Evolutionary conservation across 2,329 filamentous ascomycete genomes (phyloP).

Genomic region (Aspergillus sp.): DNA sequence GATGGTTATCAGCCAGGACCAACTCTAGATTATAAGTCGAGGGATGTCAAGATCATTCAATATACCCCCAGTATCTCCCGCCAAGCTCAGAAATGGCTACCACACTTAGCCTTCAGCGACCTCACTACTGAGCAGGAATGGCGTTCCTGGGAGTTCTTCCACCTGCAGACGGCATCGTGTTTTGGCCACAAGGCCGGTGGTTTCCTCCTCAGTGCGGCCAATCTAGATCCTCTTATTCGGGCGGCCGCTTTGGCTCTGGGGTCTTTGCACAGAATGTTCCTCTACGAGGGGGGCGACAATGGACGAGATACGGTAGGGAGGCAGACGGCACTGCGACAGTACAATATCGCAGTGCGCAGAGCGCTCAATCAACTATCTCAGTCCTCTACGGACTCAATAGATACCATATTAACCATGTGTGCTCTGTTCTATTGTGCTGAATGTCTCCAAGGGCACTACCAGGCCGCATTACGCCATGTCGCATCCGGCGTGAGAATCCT

Average conservation of each 20-base stretch:
- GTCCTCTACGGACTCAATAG: conserved; percentile 27
- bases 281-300: conserved; percentile 5
- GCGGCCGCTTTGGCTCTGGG: conserved; percentile 52
- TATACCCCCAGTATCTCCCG: conserved; percentile 16
- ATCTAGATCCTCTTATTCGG: conserved; percentile 46
- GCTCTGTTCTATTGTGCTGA: conserved; percentile 56
- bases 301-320: conserved; percentile 6
- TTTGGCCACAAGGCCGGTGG: conserved; percentile 45
- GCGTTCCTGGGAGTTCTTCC: conserved; percentile 41
- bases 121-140: conserved; percentile 32
- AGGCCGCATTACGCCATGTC: conserved; percentile 42
- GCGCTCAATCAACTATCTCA: conserved; percentile 38
- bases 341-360: conserved; percentile 48
- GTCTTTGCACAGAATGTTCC: conserved; percentile 44
- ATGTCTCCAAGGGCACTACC: conserved; percentile 52
- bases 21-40: conserved; percentile 18
- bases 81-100: conserved; percentile 11
- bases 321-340: conserved; percentile 46
- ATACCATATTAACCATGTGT: conserved; percentile 46
- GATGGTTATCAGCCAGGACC: conserved; percentile 47
- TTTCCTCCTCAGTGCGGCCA: conserved; percentile 48
- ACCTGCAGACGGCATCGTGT: conserved; percentile 40
- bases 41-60: conserved; percentile 19
- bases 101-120: conserved; percentile 12
- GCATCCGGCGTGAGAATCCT: conserved; percentile 31